phyloP scores from a whole-genome alignment of 1,284 basidiomycete genomes.

The Pisolithus thermaeus region DNA sequence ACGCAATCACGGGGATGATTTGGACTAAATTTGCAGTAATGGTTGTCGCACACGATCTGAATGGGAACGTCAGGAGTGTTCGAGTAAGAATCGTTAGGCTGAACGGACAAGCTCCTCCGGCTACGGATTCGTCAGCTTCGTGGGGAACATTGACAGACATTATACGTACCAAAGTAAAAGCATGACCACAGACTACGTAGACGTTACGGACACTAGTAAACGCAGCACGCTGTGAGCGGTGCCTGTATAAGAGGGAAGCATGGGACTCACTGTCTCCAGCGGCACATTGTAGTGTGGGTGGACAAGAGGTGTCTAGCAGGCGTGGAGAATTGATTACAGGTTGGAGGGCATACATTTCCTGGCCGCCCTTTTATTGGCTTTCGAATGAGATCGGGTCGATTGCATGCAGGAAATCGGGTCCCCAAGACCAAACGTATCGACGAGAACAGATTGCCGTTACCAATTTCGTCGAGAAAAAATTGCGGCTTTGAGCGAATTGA shows the following conservation, averaged over 20 bases:
- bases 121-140: conserved; percentile 12
- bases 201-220: conserved; percentile 36
- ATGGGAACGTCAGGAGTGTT: conserved; percentile 14
- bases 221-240: conserved; percentile 6
- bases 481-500: conserved; percentile 30
- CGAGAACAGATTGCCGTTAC: conserved; percentile 25
- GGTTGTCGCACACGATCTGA: conserved; percentile 37
- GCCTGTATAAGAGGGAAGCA: neutral
- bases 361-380: conserved; percentile 19
- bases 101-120: conserved; percentile 27
- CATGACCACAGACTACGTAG: conserved; percentile 35
- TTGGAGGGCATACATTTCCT: conserved; percentile 1
- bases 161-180: conserved; percentile 31
- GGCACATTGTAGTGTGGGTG: conserved; percentile 27
- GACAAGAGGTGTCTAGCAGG: conserved; percentile 1
- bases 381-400: conserved; percentile 24
- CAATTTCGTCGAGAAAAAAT: conserved; percentile 18
- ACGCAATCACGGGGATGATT: conserved; percentile 38
- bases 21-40: conserved; percentile 43
- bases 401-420: conserved; percentile 6
- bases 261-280: conserved; percentile 32
- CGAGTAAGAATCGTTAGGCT: conserved; percentile 6
- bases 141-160: neutral
- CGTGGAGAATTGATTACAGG: neutral
- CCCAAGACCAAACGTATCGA: conserved; percentile 3